These are phyloP conservation scores for Ophiostoma ips DNA, from an alignment of 2,329 filamentous ascomycete genomes.

Conservation along the genomic window DNA sequence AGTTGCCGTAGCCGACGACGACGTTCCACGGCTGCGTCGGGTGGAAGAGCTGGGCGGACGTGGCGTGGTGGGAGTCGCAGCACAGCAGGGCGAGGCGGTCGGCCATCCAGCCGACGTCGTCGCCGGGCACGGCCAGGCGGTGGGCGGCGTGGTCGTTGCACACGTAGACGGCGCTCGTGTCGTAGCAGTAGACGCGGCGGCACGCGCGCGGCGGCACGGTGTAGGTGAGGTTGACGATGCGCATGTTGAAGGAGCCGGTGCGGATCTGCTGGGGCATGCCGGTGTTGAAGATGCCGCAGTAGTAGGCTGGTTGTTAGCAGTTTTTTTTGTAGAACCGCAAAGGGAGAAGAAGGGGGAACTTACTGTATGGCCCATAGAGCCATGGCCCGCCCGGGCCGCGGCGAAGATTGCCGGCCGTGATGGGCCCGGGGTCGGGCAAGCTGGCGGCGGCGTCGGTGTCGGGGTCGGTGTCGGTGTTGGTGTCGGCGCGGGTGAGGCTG, in stretches of 20 bases:
- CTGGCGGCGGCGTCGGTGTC: neutral
- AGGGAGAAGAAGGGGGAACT: neutral
- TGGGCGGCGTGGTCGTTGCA: constrained; percentile 7
- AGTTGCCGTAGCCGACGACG: constrained; percentile 14
- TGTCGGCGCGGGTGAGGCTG: too few species aligned
- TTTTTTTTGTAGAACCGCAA: too few species aligned
- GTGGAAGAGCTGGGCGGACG: constrained; percentile 13
- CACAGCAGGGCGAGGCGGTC: constrained; percentile 10
- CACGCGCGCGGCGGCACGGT: constrained; percentile 1
- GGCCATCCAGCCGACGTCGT: constrained; percentile 11
- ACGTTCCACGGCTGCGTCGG: constrained; percentile 10
- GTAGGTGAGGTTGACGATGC: constrained; percentile 3
- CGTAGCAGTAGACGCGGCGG: constrained; percentile 12
- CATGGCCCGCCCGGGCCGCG: constrained; percentile 10
- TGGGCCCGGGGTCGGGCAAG: constrained; percentile 5
- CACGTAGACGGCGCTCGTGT: constrained; percentile 12
- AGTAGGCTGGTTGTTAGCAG: constrained; percentile 6
- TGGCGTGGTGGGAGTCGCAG: constrained; percentile 10
- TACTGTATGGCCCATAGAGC: constrained; percentile 10
- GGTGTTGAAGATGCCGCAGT: constrained; percentile 13
- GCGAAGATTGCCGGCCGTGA: neutral
- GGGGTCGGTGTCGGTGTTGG: neutral
- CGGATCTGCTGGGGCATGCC: constrained; percentile 3
- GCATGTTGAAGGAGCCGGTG: constrained; percentile 1
- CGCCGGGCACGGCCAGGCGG: neutral